These are phyloP conservation scores for Umbelopsis vinacea DNA, from an alignment of 192 early-diverging fungal species.

Conservation along the genomic window DNA sequence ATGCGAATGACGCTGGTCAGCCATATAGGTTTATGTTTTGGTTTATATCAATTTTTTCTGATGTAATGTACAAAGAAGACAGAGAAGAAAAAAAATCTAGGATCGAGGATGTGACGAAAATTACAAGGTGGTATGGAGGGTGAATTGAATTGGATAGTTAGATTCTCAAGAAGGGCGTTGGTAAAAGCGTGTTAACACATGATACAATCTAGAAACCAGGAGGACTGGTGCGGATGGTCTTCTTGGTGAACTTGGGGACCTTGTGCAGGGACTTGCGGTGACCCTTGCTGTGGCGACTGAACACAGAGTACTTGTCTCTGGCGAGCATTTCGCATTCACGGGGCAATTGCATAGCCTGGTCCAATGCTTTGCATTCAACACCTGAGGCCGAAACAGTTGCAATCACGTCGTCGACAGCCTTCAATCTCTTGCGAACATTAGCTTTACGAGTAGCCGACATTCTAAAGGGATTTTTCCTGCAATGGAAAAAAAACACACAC, in stretches of 20 bases:
- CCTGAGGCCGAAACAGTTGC: conserved; percentile 70
- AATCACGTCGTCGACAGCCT: conserved; percentile 78
- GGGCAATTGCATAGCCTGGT: conserved; percentile 63
- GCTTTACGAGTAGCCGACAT: conserved; percentile 82
- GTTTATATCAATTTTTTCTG: neutral
- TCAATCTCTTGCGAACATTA: conserved; percentile 85
- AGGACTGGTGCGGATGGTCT: conserved; percentile 73
- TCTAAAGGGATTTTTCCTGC: conserved; percentile 56
- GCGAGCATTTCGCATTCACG: conserved; percentile 73
- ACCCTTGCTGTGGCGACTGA: conserved; percentile 69
- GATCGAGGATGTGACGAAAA: neutral
- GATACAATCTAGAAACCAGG: conserved; percentile 58
- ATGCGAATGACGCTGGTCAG: no score
- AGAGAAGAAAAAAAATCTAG: neutral
- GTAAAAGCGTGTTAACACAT: neutral
- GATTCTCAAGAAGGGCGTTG: no score
- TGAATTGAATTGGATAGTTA: no score
- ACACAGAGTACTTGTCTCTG: conserved; percentile 84
- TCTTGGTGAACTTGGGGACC: conserved; percentile 86
- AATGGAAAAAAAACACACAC: neutral
- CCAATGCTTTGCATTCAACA: conserved; percentile 76
- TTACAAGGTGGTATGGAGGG: neutral
- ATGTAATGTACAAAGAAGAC: neutral
- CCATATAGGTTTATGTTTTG: no score
- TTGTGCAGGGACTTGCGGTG: conserved; percentile 84